phyloP scores from a whole-genome alignment of 2,329 filamentous ascomycete species.

The Sporothrix pseudoabietina region DNA sequence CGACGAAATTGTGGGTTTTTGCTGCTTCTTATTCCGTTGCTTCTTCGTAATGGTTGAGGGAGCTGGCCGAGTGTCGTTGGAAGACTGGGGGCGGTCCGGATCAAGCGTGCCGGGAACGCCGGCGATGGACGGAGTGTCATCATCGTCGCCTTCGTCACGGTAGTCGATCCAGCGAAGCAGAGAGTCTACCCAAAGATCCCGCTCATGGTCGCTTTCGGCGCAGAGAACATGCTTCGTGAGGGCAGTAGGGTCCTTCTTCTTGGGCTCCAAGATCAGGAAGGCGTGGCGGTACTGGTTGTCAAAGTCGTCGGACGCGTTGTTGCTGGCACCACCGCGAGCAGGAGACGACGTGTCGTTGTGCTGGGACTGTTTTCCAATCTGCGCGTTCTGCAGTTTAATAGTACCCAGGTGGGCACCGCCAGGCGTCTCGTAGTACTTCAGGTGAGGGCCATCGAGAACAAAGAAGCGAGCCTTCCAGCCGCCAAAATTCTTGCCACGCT shows the following conservation, averaged over 20 bases:
- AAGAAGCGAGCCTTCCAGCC: slow-evolving; percentile 89
- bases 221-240: slow-evolving; percentile 92
- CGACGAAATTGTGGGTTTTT: slow-evolving; percentile 41
- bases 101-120: slow-evolving; percentile 40
- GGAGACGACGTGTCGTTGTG: slow-evolving; percentile 64
- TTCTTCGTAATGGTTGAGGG: slow-evolving; percentile 47
- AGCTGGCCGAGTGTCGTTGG: slow-evolving; percentile 35
- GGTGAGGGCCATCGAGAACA: slow-evolving; percentile 58
- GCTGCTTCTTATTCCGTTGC: slow-evolving; percentile 49
- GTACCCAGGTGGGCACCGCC: slow-evolving; percentile 89
- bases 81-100: slow-evolving; percentile 47
- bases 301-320: slow-evolving; percentile 64
- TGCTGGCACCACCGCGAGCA: slow-evolving; percentile 45
- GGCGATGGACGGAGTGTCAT: slow-evolving; percentile 35
- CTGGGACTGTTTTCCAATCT: slow-evolving; percentile 90
- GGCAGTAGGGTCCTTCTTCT: slow-evolving; percentile 88
- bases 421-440: slow-evolving; percentile 90
- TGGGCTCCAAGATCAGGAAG: slow-evolving; percentile 91
- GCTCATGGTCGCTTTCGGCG: slow-evolving; percentile 89
- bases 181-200: slow-evolving; percentile 91
- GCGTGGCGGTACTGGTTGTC: slow-evolving; percentile 97
- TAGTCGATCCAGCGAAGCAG: slow-evolving; percentile 87
- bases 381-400: slow-evolving; percentile 86
- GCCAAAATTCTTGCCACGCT: slow-evolving; percentile 97
- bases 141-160: slow-evolving; percentile 62